A percentile compares a stretch with the other conserved stretches of the same genome.
These are phyloP conservation scores for Rachicladosporium sp. DNA, from an alignment of 2,329 filamentous ascomycete species.

Conservation along the genomic window DNA sequence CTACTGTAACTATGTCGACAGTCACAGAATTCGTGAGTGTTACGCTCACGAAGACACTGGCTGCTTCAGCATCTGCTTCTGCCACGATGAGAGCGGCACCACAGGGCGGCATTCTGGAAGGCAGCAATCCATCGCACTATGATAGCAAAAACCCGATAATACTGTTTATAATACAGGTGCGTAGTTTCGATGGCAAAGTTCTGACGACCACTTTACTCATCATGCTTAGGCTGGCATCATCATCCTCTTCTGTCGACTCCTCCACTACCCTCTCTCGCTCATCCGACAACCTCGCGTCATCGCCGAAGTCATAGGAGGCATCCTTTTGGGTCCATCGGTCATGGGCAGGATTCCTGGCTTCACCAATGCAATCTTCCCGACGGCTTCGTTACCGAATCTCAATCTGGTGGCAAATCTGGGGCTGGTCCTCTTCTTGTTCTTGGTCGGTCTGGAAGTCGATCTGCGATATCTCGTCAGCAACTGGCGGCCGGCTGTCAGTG, in stretches of 20 bases:
- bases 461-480: constrained; percentile 64
- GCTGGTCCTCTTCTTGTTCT: constrained; percentile 72
- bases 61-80: constrained; percentile 13
- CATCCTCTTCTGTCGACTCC: constrained; percentile 58
- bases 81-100: constrained; percentile 30
- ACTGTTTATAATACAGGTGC: constrained; percentile 63
- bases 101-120: constrained; percentile 61
- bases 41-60: constrained; percentile 3
- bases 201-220: neutral
- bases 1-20: constrained; percentile 2
- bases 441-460: constrained; percentile 80
- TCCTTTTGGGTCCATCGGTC: constrained; percentile 74
- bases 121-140: constrained; percentile 55
- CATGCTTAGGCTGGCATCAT: constrained; percentile 52
- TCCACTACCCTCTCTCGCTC: constrained; percentile 66
- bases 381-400: constrained; percentile 60
- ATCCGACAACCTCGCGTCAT: constrained; percentile 73
- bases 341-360: constrained; percentile 80
- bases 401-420: constrained; percentile 72
- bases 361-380: constrained; percentile 62
- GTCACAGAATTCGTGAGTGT: constrained; percentile 2
- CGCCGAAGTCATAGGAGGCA: constrained; percentile 73
- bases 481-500: constrained; percentile 66
- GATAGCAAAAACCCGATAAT: constrained; percentile 60
- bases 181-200: constrained; percentile 2